Evolutionary conservation across 441 rosid species (phyloP).

Genomic region (Erodium trifolium): DNA sequence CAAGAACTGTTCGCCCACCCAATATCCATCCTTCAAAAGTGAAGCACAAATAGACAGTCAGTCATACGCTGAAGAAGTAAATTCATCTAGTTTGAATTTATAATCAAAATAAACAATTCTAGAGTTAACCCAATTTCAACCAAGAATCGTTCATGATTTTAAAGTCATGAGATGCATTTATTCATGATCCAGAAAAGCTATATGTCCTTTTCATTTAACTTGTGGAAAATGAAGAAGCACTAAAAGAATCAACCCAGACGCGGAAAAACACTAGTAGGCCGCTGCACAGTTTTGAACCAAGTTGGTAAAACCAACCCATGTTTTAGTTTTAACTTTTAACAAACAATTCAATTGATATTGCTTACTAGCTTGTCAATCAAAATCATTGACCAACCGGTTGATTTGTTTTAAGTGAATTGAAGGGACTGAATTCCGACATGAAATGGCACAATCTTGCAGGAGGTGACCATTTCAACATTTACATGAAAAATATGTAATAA

Average conservation of each 20-base stretch:
- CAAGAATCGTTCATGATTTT: neutral
- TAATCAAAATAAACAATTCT: neutral
- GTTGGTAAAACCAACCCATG: no score
- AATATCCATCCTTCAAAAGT: neutral
- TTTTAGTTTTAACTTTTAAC: no score
- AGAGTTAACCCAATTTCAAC: neutral
- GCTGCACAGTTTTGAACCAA: no score
- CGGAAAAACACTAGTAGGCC: no score
- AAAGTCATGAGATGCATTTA: neutral
- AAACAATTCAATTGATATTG: no score
- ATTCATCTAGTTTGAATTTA: neutral
- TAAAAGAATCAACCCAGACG: no score
- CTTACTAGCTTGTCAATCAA: no score
- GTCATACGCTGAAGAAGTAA: neutral
- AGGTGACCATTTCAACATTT: neutral
- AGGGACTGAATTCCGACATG: no score
- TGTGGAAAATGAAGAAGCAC: no score
- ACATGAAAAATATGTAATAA: neutral
- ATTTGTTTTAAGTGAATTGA: no score
- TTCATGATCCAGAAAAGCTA: neutral
- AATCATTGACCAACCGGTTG: no score
- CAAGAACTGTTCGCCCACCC: neutral
- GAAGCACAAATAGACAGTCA: neutral
- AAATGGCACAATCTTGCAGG: neutral
- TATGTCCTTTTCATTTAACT: no score